phyloP scores from a whole-genome alignment of 148 eudicot genomes.

The Rhododendron molle region DNA sequence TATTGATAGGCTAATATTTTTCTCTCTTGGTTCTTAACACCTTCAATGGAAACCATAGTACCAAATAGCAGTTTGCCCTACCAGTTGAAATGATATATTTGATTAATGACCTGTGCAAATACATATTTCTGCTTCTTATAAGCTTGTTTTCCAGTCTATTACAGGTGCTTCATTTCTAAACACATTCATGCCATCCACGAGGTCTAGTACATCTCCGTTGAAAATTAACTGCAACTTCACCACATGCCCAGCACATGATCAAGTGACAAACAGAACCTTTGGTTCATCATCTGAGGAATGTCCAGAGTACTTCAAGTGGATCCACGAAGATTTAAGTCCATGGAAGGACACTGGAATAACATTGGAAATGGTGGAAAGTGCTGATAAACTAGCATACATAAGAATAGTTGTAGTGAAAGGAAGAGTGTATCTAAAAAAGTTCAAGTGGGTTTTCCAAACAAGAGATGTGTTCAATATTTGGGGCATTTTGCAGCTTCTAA shows the following conservation, averaged over 20 bases:
- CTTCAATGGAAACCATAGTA: background rate
- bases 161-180: constrained; percentile 8
- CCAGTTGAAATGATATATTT: background rate
- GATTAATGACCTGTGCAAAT: background rate
- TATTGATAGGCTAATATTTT: background rate
- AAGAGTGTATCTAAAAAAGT: constrained; percentile 38
- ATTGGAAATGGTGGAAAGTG: constrained; percentile 40
- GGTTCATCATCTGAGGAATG: constrained; percentile 21
- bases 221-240: background rate
- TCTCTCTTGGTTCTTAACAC: background rate
- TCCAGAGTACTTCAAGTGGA: constrained; percentile 63
- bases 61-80: background rate
- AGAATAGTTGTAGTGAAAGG: constrained; percentile 50
- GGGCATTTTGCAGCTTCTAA: constrained; percentile 44
- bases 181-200: background rate
- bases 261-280: background rate
- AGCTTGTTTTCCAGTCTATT: constrained; percentile 20
- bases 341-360: constrained; percentile 61
- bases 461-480: constrained; percentile 50
- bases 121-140: background rate
- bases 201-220: background rate
- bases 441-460: constrained; percentile 33
- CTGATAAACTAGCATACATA: constrained; percentile 22
- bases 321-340: constrained; percentile 59
- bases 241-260: background rate